Conservation (phyloP, 2,329 filamentous ascomycete species). For the Cercospora canescens region DNA sequence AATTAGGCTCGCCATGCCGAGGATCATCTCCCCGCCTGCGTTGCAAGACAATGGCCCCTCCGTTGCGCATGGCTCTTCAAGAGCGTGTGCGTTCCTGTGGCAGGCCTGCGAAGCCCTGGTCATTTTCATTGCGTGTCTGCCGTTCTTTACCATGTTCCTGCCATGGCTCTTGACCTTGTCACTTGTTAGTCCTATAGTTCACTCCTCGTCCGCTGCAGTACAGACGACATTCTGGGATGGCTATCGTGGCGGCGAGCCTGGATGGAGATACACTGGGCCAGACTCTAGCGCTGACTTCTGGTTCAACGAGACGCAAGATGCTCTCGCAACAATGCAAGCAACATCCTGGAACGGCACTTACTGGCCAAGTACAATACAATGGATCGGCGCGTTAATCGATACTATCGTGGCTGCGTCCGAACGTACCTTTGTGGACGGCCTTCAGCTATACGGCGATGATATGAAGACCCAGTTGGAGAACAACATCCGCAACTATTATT, state of each 20-base stretch:
- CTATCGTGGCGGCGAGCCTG: slow-evolving; percentile 10
- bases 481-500: slow-evolving; percentile 31
- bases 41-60: background rate
- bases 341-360: slow-evolving; percentile 35
- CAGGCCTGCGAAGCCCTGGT: background rate
- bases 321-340: slow-evolving; percentile 31
- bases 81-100: background rate
- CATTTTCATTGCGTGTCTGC: slow-evolving; percentile 10
- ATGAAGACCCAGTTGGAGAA: slow-evolving; percentile 11
- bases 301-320: slow-evolving; percentile 31
- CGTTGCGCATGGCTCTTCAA: background rate
- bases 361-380: slow-evolving; percentile 29
- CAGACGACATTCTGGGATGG: slow-evolving; percentile 20
- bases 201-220: background rate
- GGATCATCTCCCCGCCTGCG: background rate
- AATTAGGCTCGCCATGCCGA: slow-evolving; percentile 3
- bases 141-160: slow-evolving; percentile 16
- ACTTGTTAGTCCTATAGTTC: background rate
- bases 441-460: slow-evolving; percentile 14
- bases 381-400: slow-evolving; percentile 32
- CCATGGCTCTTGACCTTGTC: slow-evolving; percentile 6
- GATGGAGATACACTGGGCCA: slow-evolving; percentile 23
- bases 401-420: slow-evolving; percentile 24
- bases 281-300: slow-evolving; percentile 24
- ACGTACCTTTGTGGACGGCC: slow-evolving; percentile 20